Evolutionary conservation across 106 monocot genomes (phyloP).

Genomic region (Allium fistulosum): DNA sequence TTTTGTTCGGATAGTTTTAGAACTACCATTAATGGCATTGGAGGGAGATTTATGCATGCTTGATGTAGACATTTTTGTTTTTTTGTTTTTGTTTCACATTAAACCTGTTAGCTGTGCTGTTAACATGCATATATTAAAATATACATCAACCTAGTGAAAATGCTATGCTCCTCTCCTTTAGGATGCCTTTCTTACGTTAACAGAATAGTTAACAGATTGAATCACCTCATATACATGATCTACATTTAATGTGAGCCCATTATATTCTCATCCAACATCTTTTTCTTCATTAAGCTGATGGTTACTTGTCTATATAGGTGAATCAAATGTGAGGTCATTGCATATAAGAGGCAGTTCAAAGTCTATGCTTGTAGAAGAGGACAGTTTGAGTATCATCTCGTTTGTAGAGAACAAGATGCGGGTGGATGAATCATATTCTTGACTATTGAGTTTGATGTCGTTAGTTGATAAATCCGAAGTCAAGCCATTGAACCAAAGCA

Average conservation of each 20-base stretch:
- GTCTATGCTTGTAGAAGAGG: slow-evolving; percentile 27
- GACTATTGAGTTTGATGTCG: slow-evolving; percentile 12
- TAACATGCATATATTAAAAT: slow-evolving; percentile 16
- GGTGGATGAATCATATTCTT: slow-evolving; percentile 14
- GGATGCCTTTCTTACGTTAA: slow-evolving; percentile 16
- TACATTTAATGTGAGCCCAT: slow-evolving; percentile 25
- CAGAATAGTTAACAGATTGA: slow-evolving; percentile 39
- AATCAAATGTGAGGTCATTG: slow-evolving; percentile 22
- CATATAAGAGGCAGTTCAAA: slow-evolving; percentile 22
- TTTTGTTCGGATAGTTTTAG: too few relatives aligned
- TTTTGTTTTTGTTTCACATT: slow-evolving; percentile 8
- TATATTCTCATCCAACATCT: slow-evolving; percentile 38
- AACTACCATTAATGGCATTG: too few relatives aligned
- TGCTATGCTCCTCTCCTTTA: background rate
- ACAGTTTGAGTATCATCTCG: slow-evolving; percentile 32
- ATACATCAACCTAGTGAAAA: slow-evolving; percentile 10
- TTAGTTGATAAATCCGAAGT: background rate
- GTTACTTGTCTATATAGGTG: slow-evolving; percentile 9
- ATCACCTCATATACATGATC: background rate
- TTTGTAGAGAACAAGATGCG: slow-evolving; percentile 33
- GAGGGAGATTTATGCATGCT: too few relatives aligned
- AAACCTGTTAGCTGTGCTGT: slow-evolving; percentile 34
- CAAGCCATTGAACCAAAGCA: too few relatives aligned
- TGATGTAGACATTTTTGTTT: background rate
- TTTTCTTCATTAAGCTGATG: background rate